These are phyloP conservation scores for Cardiosporidium cionae DNA, from an alignment of 169 alveolate species.

Conservation along the genomic window DNA sequence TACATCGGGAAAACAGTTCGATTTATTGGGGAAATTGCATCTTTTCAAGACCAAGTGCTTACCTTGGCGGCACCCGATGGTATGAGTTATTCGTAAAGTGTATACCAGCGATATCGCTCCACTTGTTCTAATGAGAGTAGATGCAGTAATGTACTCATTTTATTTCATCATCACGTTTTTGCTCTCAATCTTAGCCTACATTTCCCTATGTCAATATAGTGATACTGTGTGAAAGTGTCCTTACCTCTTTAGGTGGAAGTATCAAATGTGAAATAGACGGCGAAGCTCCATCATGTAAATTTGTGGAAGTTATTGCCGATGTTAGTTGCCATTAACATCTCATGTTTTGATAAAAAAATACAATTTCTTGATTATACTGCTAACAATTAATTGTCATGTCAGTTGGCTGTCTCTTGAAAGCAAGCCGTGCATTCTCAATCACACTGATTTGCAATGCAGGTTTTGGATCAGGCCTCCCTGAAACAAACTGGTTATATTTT, in stretches of 20 bases:
- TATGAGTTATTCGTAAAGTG: neutral
- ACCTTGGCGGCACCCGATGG: neutral
- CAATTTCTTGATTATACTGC: neutral
- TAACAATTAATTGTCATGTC: too few species aligned
- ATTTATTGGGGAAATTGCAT: neutral
- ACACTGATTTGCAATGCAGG: too few species aligned
- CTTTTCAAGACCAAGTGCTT: neutral
- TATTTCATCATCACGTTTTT: neutral
- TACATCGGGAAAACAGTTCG: neutral
- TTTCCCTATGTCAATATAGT: neutral
- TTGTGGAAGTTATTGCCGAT: neutral
- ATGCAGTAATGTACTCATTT: neutral
- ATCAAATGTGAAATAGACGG: neutral
- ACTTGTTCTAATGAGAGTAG: neutral
- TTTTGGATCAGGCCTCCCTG: neutral
- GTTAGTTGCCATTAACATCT: neutral
- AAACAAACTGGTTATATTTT: neutral
- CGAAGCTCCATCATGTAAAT: neutral
- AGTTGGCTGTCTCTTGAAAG: too few species aligned
- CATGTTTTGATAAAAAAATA: neutral
- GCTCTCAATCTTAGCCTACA: neutral
- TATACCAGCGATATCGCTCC: neutral
- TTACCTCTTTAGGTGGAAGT: neutral
- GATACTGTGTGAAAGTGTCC: neutral
- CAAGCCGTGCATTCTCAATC: too few species aligned